Evolutionary conservation across 495 filamentous ascomycete genomes (phyloP), one percentile per base, ranked within the genome.

Genomic region (Penicillium paradoxum): DNA sequence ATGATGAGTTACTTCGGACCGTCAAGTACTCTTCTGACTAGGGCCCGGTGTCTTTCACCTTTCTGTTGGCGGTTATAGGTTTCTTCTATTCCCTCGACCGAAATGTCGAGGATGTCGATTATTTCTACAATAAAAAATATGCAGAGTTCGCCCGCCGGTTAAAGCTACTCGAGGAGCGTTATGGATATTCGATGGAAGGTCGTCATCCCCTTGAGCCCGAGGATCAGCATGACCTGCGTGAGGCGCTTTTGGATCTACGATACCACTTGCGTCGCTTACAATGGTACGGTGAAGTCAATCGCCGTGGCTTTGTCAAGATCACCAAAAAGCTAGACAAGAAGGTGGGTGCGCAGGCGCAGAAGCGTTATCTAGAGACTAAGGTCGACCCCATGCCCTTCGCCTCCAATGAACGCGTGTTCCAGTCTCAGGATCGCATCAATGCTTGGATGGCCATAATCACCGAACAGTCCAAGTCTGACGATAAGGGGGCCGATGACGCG

Each of bases 271-370:
- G 92, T 38, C 97, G 97, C 56, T 76, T 98, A 53, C 88, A 95
- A 70, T 97, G 91, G 91, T 97, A 96, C 56, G 95, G 90, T 24
- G 93, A 97, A 72, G 91, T 97, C 58, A 98, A 98, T 63, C 81
- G 91, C 32, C 81, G 88, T 52, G 93, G 93, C 0, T 98, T 98
- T 61, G 79, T 95, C 59, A 98, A 98, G 73, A 97, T 98, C 69
- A 92, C 91, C 18, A 98, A 97, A 76, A 98, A 98, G 69, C 75
- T 95, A 18, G 91, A 96, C 73, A 96, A 96, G 73, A 95, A 91
- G 70, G 77, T 95, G 3, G 79, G 81, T 7, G 77, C 81, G 1
- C 78, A 82, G 50, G 84, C 86, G 0, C 91, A 96, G 70, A 81
- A 87, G 56, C 79, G 81, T 33, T 97, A 96, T 59, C 73, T 97